phyloP scores from a whole-genome alignment of 2,329 filamentous ascomycete species.

The Bertia moriformis region DNA sequence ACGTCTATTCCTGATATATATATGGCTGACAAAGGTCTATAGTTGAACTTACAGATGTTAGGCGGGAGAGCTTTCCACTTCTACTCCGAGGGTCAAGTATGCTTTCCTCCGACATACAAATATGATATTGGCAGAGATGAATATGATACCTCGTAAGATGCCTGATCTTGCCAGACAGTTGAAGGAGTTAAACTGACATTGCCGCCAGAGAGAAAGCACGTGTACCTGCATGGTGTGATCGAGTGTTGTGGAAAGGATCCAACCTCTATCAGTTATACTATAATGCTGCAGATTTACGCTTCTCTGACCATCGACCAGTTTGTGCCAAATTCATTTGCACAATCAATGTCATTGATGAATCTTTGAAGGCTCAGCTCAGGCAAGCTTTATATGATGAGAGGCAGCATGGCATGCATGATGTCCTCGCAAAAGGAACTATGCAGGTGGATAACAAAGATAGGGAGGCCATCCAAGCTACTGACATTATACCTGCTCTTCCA shows the following conservation, averaged over 20 bases:
- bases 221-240: not conserved
- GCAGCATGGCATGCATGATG: not conserved
- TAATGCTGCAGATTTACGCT: not conserved
- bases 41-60: not conserved
- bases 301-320: not conserved
- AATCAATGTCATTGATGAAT: not conserved
- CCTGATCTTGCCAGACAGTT: not conserved
- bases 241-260: not conserved
- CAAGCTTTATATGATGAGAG: not conserved
- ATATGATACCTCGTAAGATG: not conserved
- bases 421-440: not conserved
- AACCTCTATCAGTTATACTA: not conserved
- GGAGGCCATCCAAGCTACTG: not conserved
- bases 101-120: not conserved
- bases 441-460: not conserved
- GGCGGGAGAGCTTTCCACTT: not conserved
- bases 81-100: not conserved
- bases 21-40: not conserved
- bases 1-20: not conserved
- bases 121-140: not conserved
- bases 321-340: not conserved
- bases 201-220: not conserved
- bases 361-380: not conserved
- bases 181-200: too few species aligned
- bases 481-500: not conserved